These are phyloP conservation scores for Kwoniella newhampshirensis DNA, from an alignment of 768 basidiomycete genomes.

Conservation along the genomic window DNA sequence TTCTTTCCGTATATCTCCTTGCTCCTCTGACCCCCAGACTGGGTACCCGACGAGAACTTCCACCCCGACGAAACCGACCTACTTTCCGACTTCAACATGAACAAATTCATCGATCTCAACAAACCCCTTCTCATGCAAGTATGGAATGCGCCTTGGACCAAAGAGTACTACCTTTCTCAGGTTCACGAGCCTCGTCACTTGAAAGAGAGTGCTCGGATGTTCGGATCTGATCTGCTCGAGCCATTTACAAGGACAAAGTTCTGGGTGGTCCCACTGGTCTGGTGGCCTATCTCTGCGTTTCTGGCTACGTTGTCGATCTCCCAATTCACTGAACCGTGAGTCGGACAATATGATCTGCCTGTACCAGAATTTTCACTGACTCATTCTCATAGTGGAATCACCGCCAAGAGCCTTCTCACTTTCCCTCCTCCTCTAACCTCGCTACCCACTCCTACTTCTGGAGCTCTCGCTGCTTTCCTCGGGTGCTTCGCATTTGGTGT, in stretches of 20 bases:
- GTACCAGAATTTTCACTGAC: slow-evolving; percentile 4
- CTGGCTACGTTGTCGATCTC: slow-evolving; percentile 76
- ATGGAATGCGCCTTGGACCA: slow-evolving; percentile 70
- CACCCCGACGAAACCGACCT: slow-evolving; percentile 85
- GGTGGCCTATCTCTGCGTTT: slow-evolving; percentile 81
- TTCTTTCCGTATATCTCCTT: background rate
- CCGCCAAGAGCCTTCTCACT: slow-evolving; percentile 31
- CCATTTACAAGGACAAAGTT: slow-evolving; percentile 81
- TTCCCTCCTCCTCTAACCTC: slow-evolving; percentile 54
- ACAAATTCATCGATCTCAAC: slow-evolving; percentile 84
- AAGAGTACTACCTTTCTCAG: slow-evolving; percentile 92
- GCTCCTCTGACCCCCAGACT: slow-evolving; percentile 60
- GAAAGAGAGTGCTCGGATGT: slow-evolving; percentile 77
- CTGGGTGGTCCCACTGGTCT: slow-evolving; percentile 89
- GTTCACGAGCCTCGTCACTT: slow-evolving; percentile 95
- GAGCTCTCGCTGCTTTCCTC: slow-evolving; percentile 61
- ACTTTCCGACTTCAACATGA: slow-evolving; percentile 77
- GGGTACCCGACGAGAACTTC: slow-evolving; percentile 86
- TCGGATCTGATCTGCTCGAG: slow-evolving; percentile 80
- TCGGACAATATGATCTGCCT: slow-evolving; percentile 1
- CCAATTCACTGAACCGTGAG: slow-evolving; percentile 60
- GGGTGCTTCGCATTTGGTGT: slow-evolving; percentile 80
- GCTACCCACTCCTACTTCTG: slow-evolving; percentile 56
- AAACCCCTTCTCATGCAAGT: slow-evolving; percentile 81
- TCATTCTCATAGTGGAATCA: slow-evolving; percentile 55